Percentiles rank a stretch among this genome's conserved stretches.
phyloP scores from a whole-genome alignment of 176 grass and related monocot species.

The Alloteropsis semialata region DNA sequence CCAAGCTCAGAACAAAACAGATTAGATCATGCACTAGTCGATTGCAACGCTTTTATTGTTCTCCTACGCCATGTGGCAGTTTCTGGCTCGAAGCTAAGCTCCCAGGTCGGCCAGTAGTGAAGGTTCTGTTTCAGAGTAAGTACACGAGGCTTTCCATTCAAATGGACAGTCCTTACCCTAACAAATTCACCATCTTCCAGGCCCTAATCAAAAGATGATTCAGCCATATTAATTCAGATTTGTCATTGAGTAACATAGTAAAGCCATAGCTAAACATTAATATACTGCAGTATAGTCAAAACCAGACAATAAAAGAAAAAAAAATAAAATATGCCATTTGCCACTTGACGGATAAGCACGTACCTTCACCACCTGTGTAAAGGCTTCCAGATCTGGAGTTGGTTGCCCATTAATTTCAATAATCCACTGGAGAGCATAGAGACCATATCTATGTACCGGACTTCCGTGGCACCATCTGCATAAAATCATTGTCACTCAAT shows the following conservation, averaged over 20 bases:
- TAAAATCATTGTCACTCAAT: constrained; percentile 16
- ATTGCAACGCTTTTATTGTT: constrained; percentile 77
- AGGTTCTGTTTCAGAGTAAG: constrained; percentile 94
- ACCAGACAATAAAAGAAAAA: constrained; percentile 7
- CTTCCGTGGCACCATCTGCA: constrained; percentile 99
- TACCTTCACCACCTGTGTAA: constrained; percentile 87
- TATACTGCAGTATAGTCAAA: not conserved
- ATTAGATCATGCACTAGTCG: constrained; percentile 25
- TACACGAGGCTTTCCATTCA: constrained; percentile 95
- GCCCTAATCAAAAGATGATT: constrained; percentile 42
- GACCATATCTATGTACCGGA: constrained; percentile 93
- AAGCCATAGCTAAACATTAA: not conserved
- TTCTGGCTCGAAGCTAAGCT: constrained; percentile 87
- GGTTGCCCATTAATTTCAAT: constrained; percentile 85
- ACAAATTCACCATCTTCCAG: constrained; percentile 93
- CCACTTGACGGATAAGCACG: constrained; percentile 12
- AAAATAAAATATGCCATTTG: not conserved
- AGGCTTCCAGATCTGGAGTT: constrained; percentile 86
- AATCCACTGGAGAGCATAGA: constrained; percentile 99
- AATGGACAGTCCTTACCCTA: constrained; percentile 85
- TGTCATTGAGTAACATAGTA: not conserved
- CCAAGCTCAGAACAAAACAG: not conserved
- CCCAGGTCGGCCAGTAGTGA: constrained; percentile 99
- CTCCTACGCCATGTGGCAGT: constrained; percentile 78
- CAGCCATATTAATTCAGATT: constrained; percentile 15